A percentile compares a stretch with the other conserved stretches of the same genome.
Conservation (phyloP, 352 stramenopile genomes). For the Globisporangium takayamanum region DNA sequence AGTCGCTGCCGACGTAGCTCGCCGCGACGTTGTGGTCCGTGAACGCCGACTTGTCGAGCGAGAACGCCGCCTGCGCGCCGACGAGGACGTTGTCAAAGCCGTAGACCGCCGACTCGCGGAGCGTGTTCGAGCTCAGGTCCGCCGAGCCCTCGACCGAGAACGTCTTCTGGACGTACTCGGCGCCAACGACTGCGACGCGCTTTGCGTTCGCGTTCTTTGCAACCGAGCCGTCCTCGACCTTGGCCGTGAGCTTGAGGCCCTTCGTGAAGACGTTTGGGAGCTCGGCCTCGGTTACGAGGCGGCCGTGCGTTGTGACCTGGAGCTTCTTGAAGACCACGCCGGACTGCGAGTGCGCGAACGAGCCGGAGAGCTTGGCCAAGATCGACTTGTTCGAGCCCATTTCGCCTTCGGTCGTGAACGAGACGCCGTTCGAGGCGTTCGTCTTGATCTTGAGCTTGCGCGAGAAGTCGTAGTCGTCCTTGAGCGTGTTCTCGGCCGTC, state of each 20-base stretch:
- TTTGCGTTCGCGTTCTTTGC: slow-evolving; percentile 77
- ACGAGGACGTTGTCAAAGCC: slow-evolving; percentile 74
- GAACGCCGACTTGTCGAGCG: slow-evolving; percentile 76
- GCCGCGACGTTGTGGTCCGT: slow-evolving; percentile 80
- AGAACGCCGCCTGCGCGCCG: slow-evolving; percentile 66
- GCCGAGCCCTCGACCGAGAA: slow-evolving; percentile 54
- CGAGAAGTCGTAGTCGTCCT: slow-evolving; percentile 87
- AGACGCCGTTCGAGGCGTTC: slow-evolving; percentile 79
- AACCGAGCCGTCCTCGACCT: slow-evolving; percentile 76
- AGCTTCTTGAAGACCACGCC: slow-evolving; percentile 84
- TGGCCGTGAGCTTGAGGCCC: slow-evolving; percentile 77
- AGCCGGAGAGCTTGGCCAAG: slow-evolving; percentile 70
- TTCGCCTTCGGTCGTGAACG: slow-evolving; percentile 82
- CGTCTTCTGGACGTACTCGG: slow-evolving; percentile 64
- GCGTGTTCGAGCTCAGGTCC: slow-evolving; percentile 49
- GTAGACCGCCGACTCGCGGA: slow-evolving; percentile 65
- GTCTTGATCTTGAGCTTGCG: slow-evolving; percentile 91
- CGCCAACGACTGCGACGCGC: slow-evolving; percentile 65
- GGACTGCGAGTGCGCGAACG: slow-evolving; percentile 56
- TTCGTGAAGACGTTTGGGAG: slow-evolving; percentile 74
- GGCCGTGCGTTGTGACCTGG: slow-evolving; percentile 79
- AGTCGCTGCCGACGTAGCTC: slow-evolving; percentile 74
- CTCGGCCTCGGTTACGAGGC: slow-evolving; percentile 70
- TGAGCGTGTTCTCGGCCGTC: slow-evolving; percentile 79
- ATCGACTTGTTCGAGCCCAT: slow-evolving; percentile 86